These are phyloP conservation scores for Fusarium marasasianum DNA, from an alignment of 2,329 filamentous ascomycete species.

Conservation along the genomic window DNA sequence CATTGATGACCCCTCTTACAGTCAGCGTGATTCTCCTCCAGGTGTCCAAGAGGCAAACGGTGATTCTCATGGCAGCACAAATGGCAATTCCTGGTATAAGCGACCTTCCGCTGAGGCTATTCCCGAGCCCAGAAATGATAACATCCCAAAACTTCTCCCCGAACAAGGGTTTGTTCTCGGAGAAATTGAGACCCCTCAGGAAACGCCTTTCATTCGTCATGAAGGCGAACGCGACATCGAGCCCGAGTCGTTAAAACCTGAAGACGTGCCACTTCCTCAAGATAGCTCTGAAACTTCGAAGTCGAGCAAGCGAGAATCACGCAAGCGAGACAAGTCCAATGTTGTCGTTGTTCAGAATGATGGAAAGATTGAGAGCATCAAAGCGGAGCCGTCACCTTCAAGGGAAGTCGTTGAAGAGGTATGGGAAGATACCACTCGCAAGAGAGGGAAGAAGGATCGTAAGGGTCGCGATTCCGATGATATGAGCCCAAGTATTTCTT, in stretches of 20 bases:
- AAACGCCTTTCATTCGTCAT: conserved; percentile 36
- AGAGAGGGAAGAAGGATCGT: conserved; percentile 48
- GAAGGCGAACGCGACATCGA: conserved; percentile 19
- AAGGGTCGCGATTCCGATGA: conserved; percentile 44
- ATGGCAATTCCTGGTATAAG: conserved; percentile 54
- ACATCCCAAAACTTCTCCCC: conserved; percentile 37
- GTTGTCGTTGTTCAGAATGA: conserved; percentile 44
- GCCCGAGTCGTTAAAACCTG: conserved; percentile 22
- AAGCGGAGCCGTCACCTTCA: conserved; percentile 24
- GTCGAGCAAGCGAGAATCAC: conserved; percentile 48
- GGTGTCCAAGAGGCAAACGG: conserved; percentile 61
- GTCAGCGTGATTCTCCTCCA: conserved; percentile 70
- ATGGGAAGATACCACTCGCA: conserved; percentile 43
- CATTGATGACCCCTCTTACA: conserved; percentile 71
- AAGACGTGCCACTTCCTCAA: conserved; percentile 35
- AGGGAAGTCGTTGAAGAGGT: conserved; percentile 34
- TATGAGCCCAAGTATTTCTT: conserved; percentile 38
- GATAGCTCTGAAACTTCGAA: conserved; percentile 41
- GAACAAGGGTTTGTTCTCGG: conserved; percentile 58
- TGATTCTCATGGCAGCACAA: conserved; percentile 48
- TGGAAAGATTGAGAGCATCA: conserved; percentile 23
- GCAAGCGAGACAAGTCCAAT: conserved; percentile 54
- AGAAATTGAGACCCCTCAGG: conserved; percentile 56
- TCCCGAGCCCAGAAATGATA: conserved; percentile 52
- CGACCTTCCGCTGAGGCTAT: conserved; percentile 61